Evolutionary conservation across 331 rosid genomes (phyloP).

Genomic region (Erythrophleum ivorense): DNA sequence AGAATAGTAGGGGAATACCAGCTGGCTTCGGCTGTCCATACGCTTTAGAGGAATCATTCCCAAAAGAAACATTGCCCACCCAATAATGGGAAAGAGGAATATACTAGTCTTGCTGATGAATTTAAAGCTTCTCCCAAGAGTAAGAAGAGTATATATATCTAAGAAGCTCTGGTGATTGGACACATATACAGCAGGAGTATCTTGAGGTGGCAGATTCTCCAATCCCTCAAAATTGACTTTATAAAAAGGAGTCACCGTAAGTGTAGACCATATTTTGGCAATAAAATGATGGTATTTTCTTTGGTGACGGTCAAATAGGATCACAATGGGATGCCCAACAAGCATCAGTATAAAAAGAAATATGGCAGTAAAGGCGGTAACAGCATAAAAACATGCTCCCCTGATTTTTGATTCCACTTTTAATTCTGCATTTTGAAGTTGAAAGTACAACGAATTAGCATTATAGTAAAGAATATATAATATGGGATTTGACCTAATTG

Average conservation of each 20-base stretch:
- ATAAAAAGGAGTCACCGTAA: constrained; percentile 69
- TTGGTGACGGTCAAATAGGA: constrained; percentile 66
- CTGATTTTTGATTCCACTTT: constrained; percentile 67
- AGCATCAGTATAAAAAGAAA: constrained; percentile 74
- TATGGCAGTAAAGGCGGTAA: constrained; percentile 65
- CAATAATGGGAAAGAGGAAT: constrained; percentile 85
- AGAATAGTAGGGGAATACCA: constrained; percentile 60
- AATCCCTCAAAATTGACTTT: constrained; percentile 74
- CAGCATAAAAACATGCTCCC: constrained; percentile 71
- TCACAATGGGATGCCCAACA: constrained; percentile 73
- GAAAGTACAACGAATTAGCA: constrained; percentile 23
- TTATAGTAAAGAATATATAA: constrained; percentile 10
- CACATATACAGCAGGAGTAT: constrained; percentile 87
- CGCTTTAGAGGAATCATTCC: constrained; percentile 91
- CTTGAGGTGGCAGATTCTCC: constrained; percentile 82
- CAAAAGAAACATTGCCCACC: constrained; percentile 96
- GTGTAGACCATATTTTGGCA: constrained; percentile 84
- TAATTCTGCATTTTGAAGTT: constrained; percentile 56
- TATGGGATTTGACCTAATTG: constrained; percentile 22
- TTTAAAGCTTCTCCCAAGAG: constrained; percentile 85
- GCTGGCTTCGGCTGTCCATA: constrained; percentile 88
- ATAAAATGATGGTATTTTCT: constrained; percentile 71
- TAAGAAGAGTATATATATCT: constrained; percentile 89
- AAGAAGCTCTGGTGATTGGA: constrained; percentile 98
- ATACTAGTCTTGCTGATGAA: constrained; percentile 97